These are phyloP conservation scores for Kodamaea ohmeri DNA, from an alignment of 1,139 yeast species.

Conservation along the genomic window DNA sequence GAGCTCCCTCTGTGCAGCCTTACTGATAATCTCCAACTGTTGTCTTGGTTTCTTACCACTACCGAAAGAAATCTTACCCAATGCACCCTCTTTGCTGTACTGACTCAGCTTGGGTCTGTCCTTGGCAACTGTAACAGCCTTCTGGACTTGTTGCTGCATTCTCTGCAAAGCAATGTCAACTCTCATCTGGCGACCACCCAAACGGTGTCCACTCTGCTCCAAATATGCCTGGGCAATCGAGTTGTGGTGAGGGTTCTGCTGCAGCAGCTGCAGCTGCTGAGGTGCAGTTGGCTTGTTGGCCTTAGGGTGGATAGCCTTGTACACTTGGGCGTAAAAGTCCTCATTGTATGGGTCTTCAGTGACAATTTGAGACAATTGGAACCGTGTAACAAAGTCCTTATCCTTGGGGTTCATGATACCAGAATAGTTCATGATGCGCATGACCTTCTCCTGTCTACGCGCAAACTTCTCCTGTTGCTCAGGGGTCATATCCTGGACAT, in stretches of 20 bases:
- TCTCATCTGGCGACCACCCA: slow-evolving; percentile 83
- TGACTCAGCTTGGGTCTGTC: slow-evolving; percentile 78
- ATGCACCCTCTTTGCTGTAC: slow-evolving; percentile 79
- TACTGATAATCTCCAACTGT: slow-evolving; percentile 67
- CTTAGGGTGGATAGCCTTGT: slow-evolving; percentile 74
- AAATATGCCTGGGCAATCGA: slow-evolving; percentile 93
- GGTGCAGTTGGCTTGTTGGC: slow-evolving; percentile 36
- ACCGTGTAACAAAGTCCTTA: slow-evolving; percentile 90
- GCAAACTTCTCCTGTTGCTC: slow-evolving; percentile 55
- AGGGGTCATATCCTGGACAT: slow-evolving; percentile 40
- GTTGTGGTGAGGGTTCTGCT: slow-evolving; percentile 45
- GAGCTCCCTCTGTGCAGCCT: slow-evolving; percentile 49
- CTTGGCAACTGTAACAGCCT: slow-evolving; percentile 92
- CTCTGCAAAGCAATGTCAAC: slow-evolving; percentile 95
- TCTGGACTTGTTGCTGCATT: slow-evolving; percentile 98
- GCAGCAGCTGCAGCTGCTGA: slow-evolving; percentile 24
- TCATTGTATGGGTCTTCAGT: slow-evolving; percentile 97
- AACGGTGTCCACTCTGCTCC: slow-evolving; percentile 88
- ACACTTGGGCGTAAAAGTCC: slow-evolving; percentile 94
- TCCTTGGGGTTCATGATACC: slow-evolving; percentile 97
- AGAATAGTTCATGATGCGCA: slow-evolving; percentile 75
- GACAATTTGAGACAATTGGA: slow-evolving; percentile 92
- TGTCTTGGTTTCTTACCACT: slow-evolving; percentile 88
- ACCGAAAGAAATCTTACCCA: slow-evolving; percentile 83
- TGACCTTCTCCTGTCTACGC: slow-evolving; percentile 74